Conservation (phyloP, 1,139 yeast genomes). For the Blastobotrys ciferrii region DNA sequence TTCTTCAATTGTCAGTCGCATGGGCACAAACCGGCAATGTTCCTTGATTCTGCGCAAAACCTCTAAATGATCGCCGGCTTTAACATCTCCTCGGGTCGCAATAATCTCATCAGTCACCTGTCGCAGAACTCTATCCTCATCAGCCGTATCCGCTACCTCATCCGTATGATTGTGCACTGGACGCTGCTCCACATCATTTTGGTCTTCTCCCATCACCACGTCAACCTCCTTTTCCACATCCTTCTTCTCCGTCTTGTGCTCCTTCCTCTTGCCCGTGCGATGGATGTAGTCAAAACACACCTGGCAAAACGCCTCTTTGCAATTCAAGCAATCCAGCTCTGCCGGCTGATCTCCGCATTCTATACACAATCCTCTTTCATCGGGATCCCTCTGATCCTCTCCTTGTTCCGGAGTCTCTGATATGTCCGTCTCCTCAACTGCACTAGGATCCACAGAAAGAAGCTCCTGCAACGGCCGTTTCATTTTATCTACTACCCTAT, state of each 20-base stretch:
- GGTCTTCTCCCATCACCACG: constrained; percentile 24
- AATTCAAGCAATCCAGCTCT: constrained; percentile 54
- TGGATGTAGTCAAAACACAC: constrained; percentile 67
- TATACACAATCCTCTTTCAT: constrained; percentile 46
- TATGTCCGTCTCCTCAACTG: constrained; percentile 31
- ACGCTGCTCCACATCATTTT: constrained; percentile 18
- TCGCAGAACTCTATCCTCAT: constrained; percentile 13
- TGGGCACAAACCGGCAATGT: constrained; percentile 57
- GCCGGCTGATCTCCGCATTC: constrained; percentile 72
- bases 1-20: constrained; percentile 63
- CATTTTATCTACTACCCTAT: constrained; percentile 7
- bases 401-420: constrained; percentile 21
- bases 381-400: constrained; percentile 13
- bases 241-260: constrained; percentile 29
- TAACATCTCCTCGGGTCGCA: constrained; percentile 29
- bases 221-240: constrained; percentile 19
- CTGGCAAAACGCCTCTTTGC: constrained; percentile 63
- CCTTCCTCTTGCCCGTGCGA: constrained; percentile 54
- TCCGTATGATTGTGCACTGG: constrained; percentile 9
- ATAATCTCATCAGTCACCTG: constrained; percentile 26
- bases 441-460: constrained; percentile 30
- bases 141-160: neutral
- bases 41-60: constrained; percentile 41
- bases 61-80: constrained; percentile 24
- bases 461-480: constrained; percentile 34